Conservation (phyloP, 208 protist genomes). For the Endotrypanum monterogeii region DNA sequence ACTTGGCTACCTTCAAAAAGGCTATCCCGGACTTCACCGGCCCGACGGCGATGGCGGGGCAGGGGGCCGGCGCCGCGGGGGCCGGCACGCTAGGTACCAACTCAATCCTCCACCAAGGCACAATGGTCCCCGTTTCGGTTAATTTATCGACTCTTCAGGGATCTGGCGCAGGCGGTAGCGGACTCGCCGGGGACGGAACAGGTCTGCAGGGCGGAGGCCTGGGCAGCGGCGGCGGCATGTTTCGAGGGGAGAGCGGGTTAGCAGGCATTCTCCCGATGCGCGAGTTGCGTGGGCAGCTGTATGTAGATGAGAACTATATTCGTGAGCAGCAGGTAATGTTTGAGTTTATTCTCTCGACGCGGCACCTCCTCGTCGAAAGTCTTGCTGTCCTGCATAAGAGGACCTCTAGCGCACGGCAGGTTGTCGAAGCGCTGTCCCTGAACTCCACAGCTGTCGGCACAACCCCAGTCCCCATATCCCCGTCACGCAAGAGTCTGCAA, state of each 20-base stretch:
- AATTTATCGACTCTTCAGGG: slow-evolving; percentile 1
- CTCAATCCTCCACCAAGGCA: neutral
- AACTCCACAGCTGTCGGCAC: slow-evolving; percentile 15
- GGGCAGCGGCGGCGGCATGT: neutral
- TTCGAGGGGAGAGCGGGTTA: slow-evolving; percentile 18
- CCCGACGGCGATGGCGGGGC: slow-evolving; percentile 1
- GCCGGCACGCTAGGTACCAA: neutral
- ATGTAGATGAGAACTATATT: slow-evolving; percentile 55
- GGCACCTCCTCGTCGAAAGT: slow-evolving; percentile 64
- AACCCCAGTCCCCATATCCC: neutral
- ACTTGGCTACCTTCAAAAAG: slow-evolving; percentile 59
- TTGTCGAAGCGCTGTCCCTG: slow-evolving; percentile 57
- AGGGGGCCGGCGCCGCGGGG: neutral
- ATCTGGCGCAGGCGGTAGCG: neutral
- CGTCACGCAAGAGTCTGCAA: slow-evolving; percentile 25
- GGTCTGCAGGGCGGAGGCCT: neutral
- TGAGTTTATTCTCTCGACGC: slow-evolving; percentile 86
- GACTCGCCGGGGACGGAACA: too few relatives aligned
- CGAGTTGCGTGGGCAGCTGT: slow-evolving; percentile 34
- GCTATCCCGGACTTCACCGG: slow-evolving; percentile 51
- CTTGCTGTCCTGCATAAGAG: slow-evolving; percentile 59
- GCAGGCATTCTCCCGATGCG: slow-evolving; percentile 28
- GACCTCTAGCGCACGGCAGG: slow-evolving; percentile 59
- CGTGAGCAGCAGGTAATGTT: slow-evolving; percentile 71
- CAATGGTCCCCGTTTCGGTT: neutral